Evolutionary conservation across 148 eudicot species (phyloP), one percentile per base, ranked within the genome.

Genomic region (Drosera capensis): DNA sequence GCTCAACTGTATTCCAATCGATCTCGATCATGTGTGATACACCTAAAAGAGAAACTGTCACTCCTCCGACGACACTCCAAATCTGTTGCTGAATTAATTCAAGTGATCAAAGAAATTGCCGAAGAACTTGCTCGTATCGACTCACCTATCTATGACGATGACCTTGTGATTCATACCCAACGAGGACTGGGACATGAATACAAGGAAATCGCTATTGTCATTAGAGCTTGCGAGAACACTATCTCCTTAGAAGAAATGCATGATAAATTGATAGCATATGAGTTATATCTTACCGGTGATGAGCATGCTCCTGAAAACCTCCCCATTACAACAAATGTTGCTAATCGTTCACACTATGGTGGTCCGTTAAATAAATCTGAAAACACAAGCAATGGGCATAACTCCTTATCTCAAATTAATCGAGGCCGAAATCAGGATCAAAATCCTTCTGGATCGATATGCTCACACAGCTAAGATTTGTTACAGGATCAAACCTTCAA

Each of bases 1-100:
- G 25, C 45, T 16, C 29, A 40, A 24, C 17, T 30, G 7, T 56
- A 39, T 39, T 45, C 60, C 20, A 56, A 47, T 9, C 13, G 36
- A 11, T 38, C 46, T 3, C 29, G 34, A 8, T 46, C 37, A 7
- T 12, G 38, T 1, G 16, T 40, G 11, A 56, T 56, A 46, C 34
- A 16, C 12, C n/a, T 46, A 7, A 28, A 23, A 1, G 53, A 47
- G 24, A 24, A 25, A 18, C 52, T 56, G 5, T 8, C 25, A n/a
- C 17, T 14, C 2, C n/a, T 14, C 1, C n/a, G 2, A 13, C n/a
- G 16, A 11, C 2, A 3, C 2, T 11, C 43, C 17, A 11, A 14
- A 14, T 13, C 17, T 39, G 17, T 43, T 7, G 5, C 17, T 25
- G 20, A 46, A 25, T 46, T 14, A 2, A 8, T 25, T 3, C 3